Evolutionary conservation across 768 basidiomycete genomes (phyloP).

Genomic region (Termitomyces bulborhizus): DNA sequence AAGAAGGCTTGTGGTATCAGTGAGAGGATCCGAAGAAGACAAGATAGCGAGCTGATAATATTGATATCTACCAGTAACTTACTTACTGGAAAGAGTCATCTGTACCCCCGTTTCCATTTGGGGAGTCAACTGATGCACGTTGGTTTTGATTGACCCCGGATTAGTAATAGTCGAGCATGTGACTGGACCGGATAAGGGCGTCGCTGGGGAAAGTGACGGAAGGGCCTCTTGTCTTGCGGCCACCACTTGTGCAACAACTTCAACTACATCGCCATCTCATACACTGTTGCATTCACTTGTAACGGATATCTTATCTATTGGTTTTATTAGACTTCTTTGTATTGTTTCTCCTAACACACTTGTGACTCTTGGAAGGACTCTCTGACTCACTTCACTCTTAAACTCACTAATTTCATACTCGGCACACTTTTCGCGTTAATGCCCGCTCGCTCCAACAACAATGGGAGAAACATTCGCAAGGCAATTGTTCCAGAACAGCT

Average conservation of each 20-base stretch:
- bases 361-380: neutral
- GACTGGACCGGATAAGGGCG: neutral
- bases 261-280: neutral
- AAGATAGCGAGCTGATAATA: too few species aligned
- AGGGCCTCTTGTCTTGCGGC: neutral
- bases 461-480: neutral
- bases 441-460: constrained; percentile 3
- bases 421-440: neutral
- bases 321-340: neutral
- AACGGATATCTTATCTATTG: neutral
- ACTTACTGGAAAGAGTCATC: too few species aligned
- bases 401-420: too few species aligned
- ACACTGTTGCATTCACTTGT: constrained; percentile 1
- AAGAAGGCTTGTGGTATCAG: too few species aligned
- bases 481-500: neutral
- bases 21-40: too few species aligned
- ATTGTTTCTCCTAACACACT: neutral
- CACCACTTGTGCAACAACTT: neutral
- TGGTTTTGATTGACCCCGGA: too few species aligned
- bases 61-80: too few species aligned
- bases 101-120: too few species aligned
- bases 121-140: too few species aligned
- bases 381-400: neutral
- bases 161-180: neutral
- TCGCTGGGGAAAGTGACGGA: neutral